Evolutionary conservation across 495 filamentous ascomycete species (phyloP).

Genomic region (Penicillium odoratum): DNA sequence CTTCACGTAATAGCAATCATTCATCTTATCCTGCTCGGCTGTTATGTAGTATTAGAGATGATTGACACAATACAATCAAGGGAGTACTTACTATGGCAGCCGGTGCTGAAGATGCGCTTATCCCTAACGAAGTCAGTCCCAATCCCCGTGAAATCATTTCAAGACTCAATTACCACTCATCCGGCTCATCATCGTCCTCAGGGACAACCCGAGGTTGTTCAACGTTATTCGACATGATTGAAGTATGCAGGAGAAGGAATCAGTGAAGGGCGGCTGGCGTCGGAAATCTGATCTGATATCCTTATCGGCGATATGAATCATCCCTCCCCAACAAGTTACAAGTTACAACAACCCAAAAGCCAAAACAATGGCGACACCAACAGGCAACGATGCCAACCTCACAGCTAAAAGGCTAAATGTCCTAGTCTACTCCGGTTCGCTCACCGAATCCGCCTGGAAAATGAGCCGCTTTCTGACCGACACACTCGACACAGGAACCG

Average conservation of each 20-base stretch:
- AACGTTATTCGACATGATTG: conserved; percentile 43
- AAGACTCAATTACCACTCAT: conserved; percentile 75
- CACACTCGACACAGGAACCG: conserved; percentile 60
- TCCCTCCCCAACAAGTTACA: conserved; percentile 1
- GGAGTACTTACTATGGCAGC: conserved; percentile 71
- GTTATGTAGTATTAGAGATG: conserved; percentile 10
- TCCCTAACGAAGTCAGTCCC: conserved; percentile 57
- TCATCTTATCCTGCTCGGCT: conserved; percentile 91
- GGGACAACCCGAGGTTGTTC: conserved; percentile 37
- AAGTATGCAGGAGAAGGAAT: conserved; percentile 9
- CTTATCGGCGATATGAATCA: conserved; percentile 25
- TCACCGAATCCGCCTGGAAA: conserved; percentile 22
- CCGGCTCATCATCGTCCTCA: conserved; percentile 80
- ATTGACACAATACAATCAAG: not conserved
- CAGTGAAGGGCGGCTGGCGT: conserved; percentile 14
- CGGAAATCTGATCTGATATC: conserved; percentile 13
- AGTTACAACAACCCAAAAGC: conserved; percentile 8
- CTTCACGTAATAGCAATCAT: conserved; percentile 92
- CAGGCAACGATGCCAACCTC: conserved; percentile 47
- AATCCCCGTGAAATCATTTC: not conserved
- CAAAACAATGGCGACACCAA: conserved; percentile 32
- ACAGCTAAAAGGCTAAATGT: conserved; percentile 73
- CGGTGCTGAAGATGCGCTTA: conserved; percentile 96
- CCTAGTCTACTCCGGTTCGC: conserved; percentile 78
- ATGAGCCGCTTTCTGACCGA: conserved; percentile 31